phyloP scores from a whole-genome alignment of 179 eudicot genomes.

The Heliamphora pulchella region DNA sequence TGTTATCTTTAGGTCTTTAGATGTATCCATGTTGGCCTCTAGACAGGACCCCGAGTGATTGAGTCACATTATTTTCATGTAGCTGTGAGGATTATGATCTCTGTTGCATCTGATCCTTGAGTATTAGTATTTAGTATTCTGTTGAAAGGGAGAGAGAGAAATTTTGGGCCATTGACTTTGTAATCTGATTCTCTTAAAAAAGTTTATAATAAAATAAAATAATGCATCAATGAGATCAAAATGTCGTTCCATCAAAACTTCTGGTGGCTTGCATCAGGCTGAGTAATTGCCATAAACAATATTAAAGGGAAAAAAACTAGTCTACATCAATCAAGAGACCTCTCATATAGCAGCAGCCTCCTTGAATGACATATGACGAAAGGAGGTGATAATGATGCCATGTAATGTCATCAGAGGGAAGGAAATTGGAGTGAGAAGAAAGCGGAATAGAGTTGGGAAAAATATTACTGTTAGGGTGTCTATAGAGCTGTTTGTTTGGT shows the following conservation, averaged over 20 bases:
- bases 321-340: background rate
- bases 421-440: background rate
- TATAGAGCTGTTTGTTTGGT: too few species aligned
- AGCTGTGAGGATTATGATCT: background rate
- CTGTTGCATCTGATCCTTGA: background rate
- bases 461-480: too few species aligned
- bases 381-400: background rate
- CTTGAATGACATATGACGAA: background rate
- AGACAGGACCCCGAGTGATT: too few species aligned
- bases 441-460: too few species aligned
- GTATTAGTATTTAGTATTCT: background rate
- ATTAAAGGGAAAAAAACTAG: too few species aligned
- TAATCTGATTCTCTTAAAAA: too few species aligned
- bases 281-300: background rate
- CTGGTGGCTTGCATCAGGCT: background rate
- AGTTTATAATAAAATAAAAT: too few species aligned
- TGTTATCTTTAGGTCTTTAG: background rate
- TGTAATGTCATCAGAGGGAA: background rate
- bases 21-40: background rate
- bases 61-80: background rate
- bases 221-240: too few species aligned
- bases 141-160: too few species aligned
- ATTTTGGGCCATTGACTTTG: too few species aligned
- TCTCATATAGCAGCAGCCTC: background rate
- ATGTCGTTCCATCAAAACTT: too few species aligned